These are phyloP conservation scores for Globisporangium spinosum DNA, from an alignment of 352 stramenopile species.

Conservation along the genomic window DNA sequence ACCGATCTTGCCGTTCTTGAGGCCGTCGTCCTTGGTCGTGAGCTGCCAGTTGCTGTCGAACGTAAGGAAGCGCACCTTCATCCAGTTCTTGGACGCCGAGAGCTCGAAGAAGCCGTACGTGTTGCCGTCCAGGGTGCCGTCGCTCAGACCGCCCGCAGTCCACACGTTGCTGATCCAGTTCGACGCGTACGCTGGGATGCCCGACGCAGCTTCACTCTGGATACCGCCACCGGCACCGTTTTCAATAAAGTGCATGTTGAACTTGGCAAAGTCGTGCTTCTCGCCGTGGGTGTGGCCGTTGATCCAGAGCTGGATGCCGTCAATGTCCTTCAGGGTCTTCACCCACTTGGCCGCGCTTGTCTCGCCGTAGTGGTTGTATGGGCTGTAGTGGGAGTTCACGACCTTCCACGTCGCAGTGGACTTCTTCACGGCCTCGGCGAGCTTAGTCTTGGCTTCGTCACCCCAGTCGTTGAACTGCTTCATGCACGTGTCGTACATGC, in stretches of 20 bases:
- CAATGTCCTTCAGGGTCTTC: constrained; percentile 37
- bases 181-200: constrained; percentile 50
- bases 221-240: constrained; percentile 79
- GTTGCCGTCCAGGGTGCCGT: constrained; percentile 28
- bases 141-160: constrained; percentile 21
- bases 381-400: constrained; percentile 81
- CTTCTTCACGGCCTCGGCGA: constrained; percentile 38
- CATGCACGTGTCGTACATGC: constrained; percentile 55
- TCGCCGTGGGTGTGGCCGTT: constrained; percentile 74
- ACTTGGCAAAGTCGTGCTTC: constrained; percentile 62
- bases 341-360: constrained; percentile 53
- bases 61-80: constrained; percentile 40
- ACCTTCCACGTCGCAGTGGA: constrained; percentile 83
- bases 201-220: constrained; percentile 72
- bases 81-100: constrained; percentile 27
- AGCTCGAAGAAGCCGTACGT: constrained; percentile 41
- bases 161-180: constrained; percentile 24
- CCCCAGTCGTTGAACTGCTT: constrained; percentile 61
- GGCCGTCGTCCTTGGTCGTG: constrained; percentile 21
- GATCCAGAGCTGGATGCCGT: constrained; percentile 58
- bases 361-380: constrained; percentile 67
- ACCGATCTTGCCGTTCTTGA: constrained; percentile 19
- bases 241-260: constrained; percentile 64
- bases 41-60: constrained; percentile 38
- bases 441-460: constrained; percentile 57